Base-by-base conservation (phyloP, 2,329 filamentous ascomycete genomes). In the Coniella lustricola region DNA sequence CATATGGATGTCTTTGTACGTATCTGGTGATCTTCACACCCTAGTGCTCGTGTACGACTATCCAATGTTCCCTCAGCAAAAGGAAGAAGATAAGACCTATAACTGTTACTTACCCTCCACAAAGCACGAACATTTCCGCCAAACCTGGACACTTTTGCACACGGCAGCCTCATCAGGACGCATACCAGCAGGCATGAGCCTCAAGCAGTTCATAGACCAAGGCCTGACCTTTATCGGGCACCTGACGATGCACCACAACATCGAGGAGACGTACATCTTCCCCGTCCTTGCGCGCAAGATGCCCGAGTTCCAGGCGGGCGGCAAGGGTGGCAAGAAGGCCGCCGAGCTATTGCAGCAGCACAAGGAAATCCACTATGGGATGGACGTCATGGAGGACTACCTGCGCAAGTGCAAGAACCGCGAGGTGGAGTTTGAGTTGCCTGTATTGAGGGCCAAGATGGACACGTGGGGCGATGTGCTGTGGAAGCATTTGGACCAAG, bases 261-360 rank as follows among this genome's bases (percentile, higher is more conserved):
- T 95, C 59, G 90, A 95, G 64, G 90, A 96, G 66, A 68, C 72
- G 25, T 79, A 89, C 63, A 73, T 95, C 35, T 95, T 95, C 64
- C 90, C 90, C 1, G 61, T 83, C 1, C 76, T 95, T 2, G 88
- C 85, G 12, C 71, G 70, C 57, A 82, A 81, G 56, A 94, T 94
- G 88, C 82, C 86, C 4, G 83, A 86, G 55, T 95, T 95, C 62
- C 71, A 49, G 49, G n/a, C 72, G 18, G 56, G 56, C 37, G 56
- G 53, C 40, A 53, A 51, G 50, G 52, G 53, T 2, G 47, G 50
- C 5, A 51, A 41, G 29, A 59, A 20, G 56, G 59, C 33, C 53
- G 60, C 12, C 57, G 60, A 85, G 60, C 68, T 93, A 40, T 64
- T 93, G 44, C 74, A 69, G 7, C 88, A 95, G 69, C 90, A 95